Evolutionary conservation across 2,329 filamentous ascomycete genomes (phyloP), one percentile per base, ranked within the genome.

Genomic region (Neurospora sp.): DNA sequence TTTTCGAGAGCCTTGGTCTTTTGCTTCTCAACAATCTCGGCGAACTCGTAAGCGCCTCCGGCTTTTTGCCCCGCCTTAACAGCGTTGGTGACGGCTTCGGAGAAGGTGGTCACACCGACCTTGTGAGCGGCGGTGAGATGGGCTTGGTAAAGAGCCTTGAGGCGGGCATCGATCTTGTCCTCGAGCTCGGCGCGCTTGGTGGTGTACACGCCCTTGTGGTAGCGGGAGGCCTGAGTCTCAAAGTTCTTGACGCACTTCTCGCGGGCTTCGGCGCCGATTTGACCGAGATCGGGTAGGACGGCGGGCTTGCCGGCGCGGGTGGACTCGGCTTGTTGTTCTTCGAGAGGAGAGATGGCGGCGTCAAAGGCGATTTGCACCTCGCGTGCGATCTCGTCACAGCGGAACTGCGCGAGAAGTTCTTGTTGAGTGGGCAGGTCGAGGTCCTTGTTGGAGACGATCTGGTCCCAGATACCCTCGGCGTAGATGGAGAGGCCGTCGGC

Each of bases 361-460:
- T 99, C 96, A 75, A 99, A 99, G 2, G 84, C 86, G 58, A 93
- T 82, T 70, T 97, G 84, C 13, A 97, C 96, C 78, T 97, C 95
- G 73, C 94, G 87, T 46, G 93, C 88, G 71, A 99, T 99, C 81
- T 99, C 96, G 79, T 99, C 96, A 80, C 96, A 99, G 74, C 96
- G 89, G 83, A 98, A 99, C 79, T 99, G 96, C 11, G 96, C 96
- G 68, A 99, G 86, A 66, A 99, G 86, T 79, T 99, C 96, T 81
- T 99, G 96, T 79, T 99, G 96, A 0, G 96, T 98, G 3, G 96
- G 96, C 71, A 99, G 82, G 80, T 99, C 96, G 69, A 99, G 85
- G 77, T 99, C 96, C 81, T 99, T 99, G 85, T 99, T 99, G 84
- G 95, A 92, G 76, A 97, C 94, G 78, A 99, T 99, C 81, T 98